Conservation (phyloP, 352 stramenopile genomes). For the Phytophthora constricta region DNA sequence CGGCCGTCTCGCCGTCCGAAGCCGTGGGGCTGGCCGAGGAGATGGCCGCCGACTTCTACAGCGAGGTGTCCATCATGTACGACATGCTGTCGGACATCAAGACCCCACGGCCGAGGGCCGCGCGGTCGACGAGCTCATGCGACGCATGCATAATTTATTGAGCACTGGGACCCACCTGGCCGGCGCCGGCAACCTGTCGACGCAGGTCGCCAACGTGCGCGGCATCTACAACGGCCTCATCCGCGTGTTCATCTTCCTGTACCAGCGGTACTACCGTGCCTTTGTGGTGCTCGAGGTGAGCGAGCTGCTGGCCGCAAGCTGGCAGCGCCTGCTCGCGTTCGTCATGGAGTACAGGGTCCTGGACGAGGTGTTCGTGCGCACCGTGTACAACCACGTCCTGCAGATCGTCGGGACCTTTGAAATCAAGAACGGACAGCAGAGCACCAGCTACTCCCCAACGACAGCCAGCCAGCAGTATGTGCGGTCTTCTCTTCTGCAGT, state of each 20-base stretch:
- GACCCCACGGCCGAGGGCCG: constrained; percentile 44
- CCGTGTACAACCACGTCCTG: constrained; percentile 60
- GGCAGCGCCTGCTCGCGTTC: constrained; percentile 69
- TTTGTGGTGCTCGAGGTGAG: constrained; percentile 68
- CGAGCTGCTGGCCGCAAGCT: constrained; percentile 59
- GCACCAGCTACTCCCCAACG: not conserved
- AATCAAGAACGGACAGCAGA: not conserved
- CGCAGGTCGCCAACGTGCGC: constrained; percentile 45
- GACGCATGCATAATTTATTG: constrained; percentile 42
- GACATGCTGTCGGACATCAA: constrained; percentile 76
- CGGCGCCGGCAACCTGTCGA: constrained; percentile 3
- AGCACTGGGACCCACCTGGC: constrained; percentile 10
- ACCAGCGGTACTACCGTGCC: constrained; percentile 55
- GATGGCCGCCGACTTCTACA: constrained; percentile 72
- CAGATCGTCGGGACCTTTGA: constrained; percentile 44
- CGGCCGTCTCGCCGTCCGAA: constrained; percentile 50
- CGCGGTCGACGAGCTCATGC: constrained; percentile 70
- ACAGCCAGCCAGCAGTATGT: not conserved
- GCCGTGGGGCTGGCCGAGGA: constrained; percentile 53
- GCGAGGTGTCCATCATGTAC: constrained; percentile 68
- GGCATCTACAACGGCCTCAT: constrained; percentile 69
- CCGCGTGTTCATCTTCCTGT: constrained; percentile 74
- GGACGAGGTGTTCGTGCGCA: constrained; percentile 60
- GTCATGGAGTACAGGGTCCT: constrained; percentile 68
- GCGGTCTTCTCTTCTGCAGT: not conserved